Base-by-base conservation (phyloP, 108 stramenopile species). In the Skeletonema marinoi region DNA sequence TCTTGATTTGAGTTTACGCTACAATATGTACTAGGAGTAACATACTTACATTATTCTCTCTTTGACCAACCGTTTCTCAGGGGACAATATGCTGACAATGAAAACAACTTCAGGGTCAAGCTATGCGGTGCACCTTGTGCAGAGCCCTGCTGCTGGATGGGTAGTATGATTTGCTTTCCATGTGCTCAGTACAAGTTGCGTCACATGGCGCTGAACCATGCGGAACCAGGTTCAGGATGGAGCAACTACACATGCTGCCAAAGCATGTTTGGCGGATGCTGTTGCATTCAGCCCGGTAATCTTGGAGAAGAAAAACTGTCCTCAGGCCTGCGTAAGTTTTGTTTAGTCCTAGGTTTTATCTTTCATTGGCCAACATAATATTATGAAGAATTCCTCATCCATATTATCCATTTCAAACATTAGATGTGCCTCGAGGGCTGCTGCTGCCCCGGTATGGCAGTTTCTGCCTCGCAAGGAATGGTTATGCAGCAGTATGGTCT, bases 381-480 rank as follows among this genome's bases (percentile, higher is more conserved):
- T 11, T 42, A 2, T 12, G 12, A 12, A 11, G 1, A 9, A 46
- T 4, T 25, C 54, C 25, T 56, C 54, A 56, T 25, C 19, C 6
- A n/a, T 12, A 14, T 48, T 39, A 12, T 39, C 4, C 14, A 4
- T 2, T 10, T 14, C 14, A 75, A 19, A 44, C 85, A 80, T n/a
- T 89, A 89, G 83, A 89, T 93, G 87, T 90, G 88, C 31, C 56
- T 88, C 44, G 92, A 93, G 68, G 86, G 85, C 36, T 81, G n/a
- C 69, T 75, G 66, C 42, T 90, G 83, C 63, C 84, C 92, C 33
- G 92, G 92, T 25, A 70, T 81, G 73, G 92, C 92, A 12, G 92
- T 88, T 0, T 82, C 80, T 61, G 88, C 92, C 6, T 71, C 86
- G 3, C 86, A 89, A 36, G 80, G 67, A 10, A 70, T 93, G 32